Evolutionary conservation across 345 rosid species (phyloP).

Genomic region (Salix exigua): DNA sequence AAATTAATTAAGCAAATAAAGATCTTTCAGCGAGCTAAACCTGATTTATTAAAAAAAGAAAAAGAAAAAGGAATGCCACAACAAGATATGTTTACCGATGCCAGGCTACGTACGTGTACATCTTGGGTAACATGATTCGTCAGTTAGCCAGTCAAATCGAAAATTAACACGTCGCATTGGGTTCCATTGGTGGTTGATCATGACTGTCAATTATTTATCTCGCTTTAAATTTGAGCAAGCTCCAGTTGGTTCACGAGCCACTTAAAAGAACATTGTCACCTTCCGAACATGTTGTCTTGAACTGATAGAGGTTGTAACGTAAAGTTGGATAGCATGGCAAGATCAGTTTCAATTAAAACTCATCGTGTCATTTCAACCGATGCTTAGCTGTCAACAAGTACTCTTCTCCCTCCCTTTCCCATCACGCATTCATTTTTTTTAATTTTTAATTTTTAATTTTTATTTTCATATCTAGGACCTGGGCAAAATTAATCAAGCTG

Average conservation of each 20-base stretch:
- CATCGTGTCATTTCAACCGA: not conserved
- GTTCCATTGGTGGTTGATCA: not conserved
- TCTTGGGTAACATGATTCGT: not conserved
- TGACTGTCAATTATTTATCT: not conserved
- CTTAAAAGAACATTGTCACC: no score
- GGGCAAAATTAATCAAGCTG: not conserved
- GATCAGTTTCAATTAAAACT: not conserved
- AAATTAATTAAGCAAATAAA: no score
- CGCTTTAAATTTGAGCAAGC: not conserved
- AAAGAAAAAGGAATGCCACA: no score
- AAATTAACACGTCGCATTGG: not conserved
- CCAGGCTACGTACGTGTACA: not conserved
- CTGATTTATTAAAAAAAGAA: no score
- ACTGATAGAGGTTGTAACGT: not conserved
- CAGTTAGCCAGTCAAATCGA: not conserved
- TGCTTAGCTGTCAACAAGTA: not conserved
- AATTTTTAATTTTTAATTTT: no score
- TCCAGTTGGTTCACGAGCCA: not conserved
- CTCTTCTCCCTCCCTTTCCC: not conserved
- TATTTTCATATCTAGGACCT: not conserved
- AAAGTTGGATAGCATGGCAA: not conserved
- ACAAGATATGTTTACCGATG: no score
- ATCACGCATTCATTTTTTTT: not conserved
- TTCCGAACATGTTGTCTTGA: not conserved
- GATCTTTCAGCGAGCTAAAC: no score